phyloP scores from a whole-genome alignment of 2,329 filamentous ascomycete genomes.

The Phialemoniopsis sp. region DNA sequence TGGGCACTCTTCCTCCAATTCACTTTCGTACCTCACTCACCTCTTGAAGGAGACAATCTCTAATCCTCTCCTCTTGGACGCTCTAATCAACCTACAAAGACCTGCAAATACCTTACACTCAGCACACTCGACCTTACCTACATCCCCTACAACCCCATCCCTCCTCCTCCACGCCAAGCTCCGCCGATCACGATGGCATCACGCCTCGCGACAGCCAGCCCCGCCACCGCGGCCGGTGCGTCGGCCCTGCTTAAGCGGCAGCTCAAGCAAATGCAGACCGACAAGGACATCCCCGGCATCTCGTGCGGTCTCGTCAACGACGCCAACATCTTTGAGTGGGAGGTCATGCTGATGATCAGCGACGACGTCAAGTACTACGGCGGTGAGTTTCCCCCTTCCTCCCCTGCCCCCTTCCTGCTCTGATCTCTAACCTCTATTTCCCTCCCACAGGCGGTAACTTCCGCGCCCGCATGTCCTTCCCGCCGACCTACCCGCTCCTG shows the following conservation, averaged over 20 bases:
- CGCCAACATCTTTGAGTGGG: constrained; percentile 93
- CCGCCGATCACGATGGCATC: no score
- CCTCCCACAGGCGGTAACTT: constrained; percentile 89
- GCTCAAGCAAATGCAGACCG: constrained; percentile 89
- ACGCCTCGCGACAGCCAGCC: no score
- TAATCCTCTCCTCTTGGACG: no score
- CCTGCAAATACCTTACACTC: no score
- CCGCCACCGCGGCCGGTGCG: constrained; percentile 13
- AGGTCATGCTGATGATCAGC: constrained; percentile 97
- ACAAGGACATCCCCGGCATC: constrained; percentile 90
- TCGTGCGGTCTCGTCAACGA: constrained; percentile 84
- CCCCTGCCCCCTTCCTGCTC: constrained; percentile 7
- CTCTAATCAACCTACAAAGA: no score
- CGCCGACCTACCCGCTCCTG: constrained; percentile 77
- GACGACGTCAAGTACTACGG: constrained; percentile 93
- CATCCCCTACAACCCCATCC: no score
- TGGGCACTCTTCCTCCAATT: no score
- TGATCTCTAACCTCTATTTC: background rate
- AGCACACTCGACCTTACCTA: no score
- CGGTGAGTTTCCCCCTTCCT: constrained; percentile 48
- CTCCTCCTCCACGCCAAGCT: no score
- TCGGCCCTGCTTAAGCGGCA: constrained; percentile 76
- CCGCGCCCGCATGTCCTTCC: constrained; percentile 79
- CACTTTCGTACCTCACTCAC: no score
- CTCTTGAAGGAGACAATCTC: no score